Evolutionary conservation across 345 rosid genomes (phyloP), one percentile per base, ranked within the genome.

Genomic region (Hypericum perforatum): DNA sequence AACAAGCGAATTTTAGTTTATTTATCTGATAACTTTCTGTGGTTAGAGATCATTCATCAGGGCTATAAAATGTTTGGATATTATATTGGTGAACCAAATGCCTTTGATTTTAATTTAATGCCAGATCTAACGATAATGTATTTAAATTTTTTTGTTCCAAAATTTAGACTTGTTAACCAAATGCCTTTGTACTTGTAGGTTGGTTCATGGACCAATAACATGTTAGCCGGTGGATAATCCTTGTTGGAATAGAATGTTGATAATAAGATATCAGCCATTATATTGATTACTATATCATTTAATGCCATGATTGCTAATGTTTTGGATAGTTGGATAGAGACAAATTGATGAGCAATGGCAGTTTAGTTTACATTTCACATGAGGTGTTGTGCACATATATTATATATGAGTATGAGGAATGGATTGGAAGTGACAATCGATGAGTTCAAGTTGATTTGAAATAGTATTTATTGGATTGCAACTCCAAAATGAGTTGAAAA

Each of bases 301-400:
- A 22, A 46, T 13, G 29, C 22, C 13, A 16, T 46, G 14, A 7
- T 46, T 46, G 16, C 14, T n/a, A 13, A 13, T 16, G 3, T 46
- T 16, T 13, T 13, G 22, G 29, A 46, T 13, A 46, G 32, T 46
- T 13, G 32, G 9, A 46, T 46, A 8, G 29, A 6, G 9, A 14
- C 22, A n/a, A 46, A 2, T 46, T 46, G 50, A 14, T 46, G 7
- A 13, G 50, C 12, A 7, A 11, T 46, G 29, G 50, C 0, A 12
- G 29, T 46, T 6, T 46, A 32, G 22, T n/a, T n/a, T n/a, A n/a
- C n/a, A n/a, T n/a, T 45, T 11, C 49, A 45, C 15, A 45, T 45
- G 49, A 45, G 49, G n/a, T 45, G 49, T 45, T 45, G 49, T 46
- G 16, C 50, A 46, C 50, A 46, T 46, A 14, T 46, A 10, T 9